phyloP scores from a whole-genome alignment of 345 rosid species.

The Dipteronia sinensis region DNA sequence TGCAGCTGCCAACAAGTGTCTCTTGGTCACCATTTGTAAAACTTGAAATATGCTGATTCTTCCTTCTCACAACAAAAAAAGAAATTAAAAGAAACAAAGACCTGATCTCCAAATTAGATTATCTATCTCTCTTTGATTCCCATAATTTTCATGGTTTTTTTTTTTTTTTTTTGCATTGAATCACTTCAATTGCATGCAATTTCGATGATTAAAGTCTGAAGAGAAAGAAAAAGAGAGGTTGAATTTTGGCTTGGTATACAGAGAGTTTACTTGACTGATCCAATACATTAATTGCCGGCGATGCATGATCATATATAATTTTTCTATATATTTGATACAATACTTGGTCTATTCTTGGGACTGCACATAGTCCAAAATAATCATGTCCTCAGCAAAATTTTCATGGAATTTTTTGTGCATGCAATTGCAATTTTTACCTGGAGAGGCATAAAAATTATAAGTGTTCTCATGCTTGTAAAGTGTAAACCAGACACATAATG shows the following conservation, averaged over 20 bases:
- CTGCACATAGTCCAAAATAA: constrained; percentile 27
- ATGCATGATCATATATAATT: not conserved
- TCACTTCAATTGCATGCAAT: not conserved
- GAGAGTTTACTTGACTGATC: constrained; percentile 2
- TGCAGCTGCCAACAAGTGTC: not conserved
- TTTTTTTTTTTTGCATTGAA: not conserved
- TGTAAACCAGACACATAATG: no score
- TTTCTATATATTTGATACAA: not conserved
- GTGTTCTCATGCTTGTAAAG: no score
- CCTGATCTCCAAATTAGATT: not conserved
- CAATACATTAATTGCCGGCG: constrained; percentile 30
- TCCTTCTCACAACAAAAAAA: no score
- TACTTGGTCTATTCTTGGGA: constrained; percentile 29
- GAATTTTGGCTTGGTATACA: constrained; percentile 1
- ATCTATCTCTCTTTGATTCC: constrained; percentile 2
- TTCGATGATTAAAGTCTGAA: no score
- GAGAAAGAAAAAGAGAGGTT: not conserved
- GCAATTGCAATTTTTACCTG: not conserved
- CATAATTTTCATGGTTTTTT: not conserved
- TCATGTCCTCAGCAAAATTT: not conserved
- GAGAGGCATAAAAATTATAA: not conserved
- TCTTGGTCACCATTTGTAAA: not conserved
- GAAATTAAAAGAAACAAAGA: not conserved
- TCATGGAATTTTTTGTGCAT: not conserved
- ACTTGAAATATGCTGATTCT: no score